phyloP scores from a whole-genome alignment of 2,329 filamentous ascomycete species.

The Ascochyta pisi region DNA sequence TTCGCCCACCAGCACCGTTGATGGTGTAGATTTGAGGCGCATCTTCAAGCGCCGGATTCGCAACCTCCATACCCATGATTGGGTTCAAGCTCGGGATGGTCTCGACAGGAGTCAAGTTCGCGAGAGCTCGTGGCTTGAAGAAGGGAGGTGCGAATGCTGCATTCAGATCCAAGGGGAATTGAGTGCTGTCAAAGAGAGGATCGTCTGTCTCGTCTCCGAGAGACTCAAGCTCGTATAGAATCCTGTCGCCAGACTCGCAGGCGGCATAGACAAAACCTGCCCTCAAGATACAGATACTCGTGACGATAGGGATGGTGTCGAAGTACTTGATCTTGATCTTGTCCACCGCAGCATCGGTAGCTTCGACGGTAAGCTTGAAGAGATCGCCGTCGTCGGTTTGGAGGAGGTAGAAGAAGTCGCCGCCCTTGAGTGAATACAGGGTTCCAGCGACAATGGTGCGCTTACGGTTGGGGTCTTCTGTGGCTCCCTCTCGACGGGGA shows the following conservation, averaged over 20 bases:
- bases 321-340: conserved; percentile 96
- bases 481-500: conserved; percentile 82
- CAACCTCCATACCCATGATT: conserved; percentile 87
- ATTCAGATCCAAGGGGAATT: conserved; percentile 77
- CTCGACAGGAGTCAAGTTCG: conserved; percentile 86
- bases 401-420: conserved; percentile 90
- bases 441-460: conserved; percentile 86
- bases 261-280: conserved; percentile 94
- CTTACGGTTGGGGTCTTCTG: conserved; percentile 91
- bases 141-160: conserved; percentile 79
- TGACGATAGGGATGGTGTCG: conserved; percentile 89
- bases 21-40: conserved; percentile 96
- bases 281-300: conserved; percentile 89
- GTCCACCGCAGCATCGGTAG: conserved; percentile 71
- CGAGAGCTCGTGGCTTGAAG: conserved; percentile 79
- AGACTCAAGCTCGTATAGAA: conserved; percentile 97
- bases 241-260: conserved; percentile 89
- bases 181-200: conserved; percentile 81
- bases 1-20: conserved; percentile 86
- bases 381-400: conserved; percentile 98
- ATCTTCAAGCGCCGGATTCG: conserved; percentile 89
- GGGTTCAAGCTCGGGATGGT: conserved; percentile 90
- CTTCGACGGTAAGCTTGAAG: conserved; percentile 94
- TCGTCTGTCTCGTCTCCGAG: conserved; percentile 95
- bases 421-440: conserved; percentile 96